These are phyloP conservation scores for Calocybe indica DNA, from an alignment of 768 basidiomycete species.

Conservation along the genomic window DNA sequence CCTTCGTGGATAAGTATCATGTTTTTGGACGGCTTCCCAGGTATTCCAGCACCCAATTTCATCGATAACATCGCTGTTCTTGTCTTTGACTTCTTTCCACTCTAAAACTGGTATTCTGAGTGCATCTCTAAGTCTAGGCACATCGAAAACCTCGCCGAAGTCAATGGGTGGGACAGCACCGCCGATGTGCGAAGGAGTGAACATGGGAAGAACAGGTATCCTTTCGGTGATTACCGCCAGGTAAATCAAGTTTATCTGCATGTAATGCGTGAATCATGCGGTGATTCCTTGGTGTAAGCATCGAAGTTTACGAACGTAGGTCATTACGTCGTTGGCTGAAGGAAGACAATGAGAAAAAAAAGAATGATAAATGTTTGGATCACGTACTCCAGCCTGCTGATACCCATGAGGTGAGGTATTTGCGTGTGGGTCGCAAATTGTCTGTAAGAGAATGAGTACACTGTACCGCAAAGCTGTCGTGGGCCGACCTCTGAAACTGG, in stretches of 20 bases:
- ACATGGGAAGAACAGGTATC: conserved; percentile 52
- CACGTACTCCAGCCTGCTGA: conserved; percentile 73
- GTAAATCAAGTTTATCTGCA: conserved; percentile 51
- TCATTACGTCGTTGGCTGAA: conserved; percentile 74
- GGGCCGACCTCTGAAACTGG: conserved; percentile 46
- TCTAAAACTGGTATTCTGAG: conserved; percentile 48
- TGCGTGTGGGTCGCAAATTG: conserved; percentile 51
- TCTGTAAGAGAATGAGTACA: conserved; percentile 28
- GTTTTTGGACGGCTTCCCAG: conserved; percentile 41
- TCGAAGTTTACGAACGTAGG: conserved; percentile 37
- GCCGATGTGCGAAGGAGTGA: conserved; percentile 53
- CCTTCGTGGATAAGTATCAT: conserved; percentile 30
- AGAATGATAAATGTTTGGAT: background rate
- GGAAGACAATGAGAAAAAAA: conserved; percentile 6
- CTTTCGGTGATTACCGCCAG: conserved; percentile 53
- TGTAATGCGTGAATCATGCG: background rate
- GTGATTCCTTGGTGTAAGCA: background rate
- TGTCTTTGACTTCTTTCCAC: conserved; percentile 59
- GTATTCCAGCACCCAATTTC: conserved; percentile 54
- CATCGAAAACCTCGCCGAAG: conserved; percentile 58
- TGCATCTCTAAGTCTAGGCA: conserved; percentile 39
- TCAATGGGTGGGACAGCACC: conserved; percentile 41
- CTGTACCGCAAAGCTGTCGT: background rate
- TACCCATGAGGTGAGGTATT: conserved; percentile 71
- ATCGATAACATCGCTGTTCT: conserved; percentile 30